Conservation (phyloP, 176 grass and related monocot genomes). For the Phyllostachys edulis region DNA sequence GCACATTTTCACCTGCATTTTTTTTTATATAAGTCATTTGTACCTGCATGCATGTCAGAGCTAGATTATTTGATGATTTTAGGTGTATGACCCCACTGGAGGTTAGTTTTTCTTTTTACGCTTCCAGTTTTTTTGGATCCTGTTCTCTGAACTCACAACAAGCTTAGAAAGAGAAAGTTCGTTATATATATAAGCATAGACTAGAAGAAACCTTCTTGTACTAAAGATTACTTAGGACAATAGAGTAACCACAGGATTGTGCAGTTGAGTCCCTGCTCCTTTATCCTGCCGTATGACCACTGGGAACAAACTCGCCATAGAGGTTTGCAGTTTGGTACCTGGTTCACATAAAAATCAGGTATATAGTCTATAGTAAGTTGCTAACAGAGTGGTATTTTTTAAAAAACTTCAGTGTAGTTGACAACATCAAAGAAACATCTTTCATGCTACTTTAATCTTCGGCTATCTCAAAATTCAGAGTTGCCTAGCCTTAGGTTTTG, state of each 20-base stretch:
- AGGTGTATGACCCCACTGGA: not conserved
- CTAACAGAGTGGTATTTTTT: not conserved
- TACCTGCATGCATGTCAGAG: not conserved
- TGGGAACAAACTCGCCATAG: not conserved
- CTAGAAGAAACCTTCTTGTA: not conserved
- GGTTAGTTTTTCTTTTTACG: not conserved
- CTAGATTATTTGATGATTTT: not conserved
- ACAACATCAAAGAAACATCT: constrained; percentile 22
- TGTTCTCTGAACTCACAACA: constrained; percentile 14
- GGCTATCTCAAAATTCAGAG: not conserved
- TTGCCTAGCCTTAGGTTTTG: not conserved
- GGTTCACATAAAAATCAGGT: not conserved
- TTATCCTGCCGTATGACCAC: constrained; percentile 7
- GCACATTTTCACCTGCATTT: not conserved
- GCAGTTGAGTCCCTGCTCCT: not conserved
- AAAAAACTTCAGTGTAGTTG: not conserved
- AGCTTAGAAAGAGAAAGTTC: not conserved
- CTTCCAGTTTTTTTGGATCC: not conserved
- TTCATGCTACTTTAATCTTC: constrained; percentile 12
- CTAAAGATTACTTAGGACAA: constrained; percentile 4
- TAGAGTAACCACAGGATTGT: not conserved
- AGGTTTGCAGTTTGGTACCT: constrained; percentile 15
- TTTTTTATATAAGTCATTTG: not conserved
- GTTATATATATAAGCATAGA: not conserved
- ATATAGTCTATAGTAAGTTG: not conserved